Base-by-base conservation (phyloP, 352 stramenopile genomes). In the Phytophthora sp. region DNA sequence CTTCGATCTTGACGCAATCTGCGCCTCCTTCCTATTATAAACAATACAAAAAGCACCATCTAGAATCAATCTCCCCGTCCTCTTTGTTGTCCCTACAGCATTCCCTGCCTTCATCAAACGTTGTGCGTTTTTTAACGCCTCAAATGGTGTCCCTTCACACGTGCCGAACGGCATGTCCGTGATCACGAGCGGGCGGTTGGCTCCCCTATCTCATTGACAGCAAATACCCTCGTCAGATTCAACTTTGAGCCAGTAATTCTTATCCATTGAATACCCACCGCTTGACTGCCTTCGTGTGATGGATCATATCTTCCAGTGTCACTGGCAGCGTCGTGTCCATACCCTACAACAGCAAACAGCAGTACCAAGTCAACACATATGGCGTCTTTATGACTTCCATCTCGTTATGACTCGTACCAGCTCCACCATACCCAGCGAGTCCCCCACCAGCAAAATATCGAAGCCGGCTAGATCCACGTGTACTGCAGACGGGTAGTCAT, bases 1-100 rank as follows among this genome's bases (percentile, higher is more conserved):
- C 97, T 83, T 99, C 98, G 24, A 99, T 91, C 81, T 99, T 99
- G 30, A 99, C 96, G 50, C 93, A 98, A 75, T 99, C 97, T 18
- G 98, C 96, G 24, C 91, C 89, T 21, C 92, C 97, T 84, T 99
- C 97, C 85, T 99, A 50, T 56, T 44, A 38, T 4, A 1, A 33
- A 11, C 15, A 31, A 21, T 49, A 46, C 20, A 53, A 42, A 15
- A 7, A 44, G n/a, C 45, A 39, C 3, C 2, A 56, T 9, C 18
- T 18, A 12, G n/a, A 33, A 31, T 55, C 45, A 61, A 13, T 44
- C 21, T 16, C 44, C 6, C 27, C 23, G n/a, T 4, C 44, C 9
- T 49, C 24, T 41, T 54, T n/a, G n/a, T n/a, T n/a, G n/a, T n/a
- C n/a, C n/a, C n/a, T n/a, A n/a, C n/a, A n/a, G 24, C 29, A 54